phyloP scores from a whole-genome alignment of 192 early-diverging fungal genomes.

The Lobosporangium transversale region DNA sequence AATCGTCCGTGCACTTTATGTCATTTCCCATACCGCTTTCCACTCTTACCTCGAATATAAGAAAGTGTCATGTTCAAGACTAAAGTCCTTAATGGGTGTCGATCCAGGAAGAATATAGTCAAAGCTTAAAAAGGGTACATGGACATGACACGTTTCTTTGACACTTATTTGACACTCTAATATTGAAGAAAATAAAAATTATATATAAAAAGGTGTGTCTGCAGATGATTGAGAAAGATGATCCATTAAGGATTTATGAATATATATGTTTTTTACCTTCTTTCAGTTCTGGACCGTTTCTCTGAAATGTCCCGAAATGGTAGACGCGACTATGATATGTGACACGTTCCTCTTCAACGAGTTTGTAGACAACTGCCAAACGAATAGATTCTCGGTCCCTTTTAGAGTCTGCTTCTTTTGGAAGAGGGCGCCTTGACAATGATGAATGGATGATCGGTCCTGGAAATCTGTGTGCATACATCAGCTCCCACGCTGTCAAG shows the following conservation, averaged over 20 bases:
- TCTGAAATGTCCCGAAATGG: slow-evolving; percentile 29
- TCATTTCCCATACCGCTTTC: neutral
- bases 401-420: neutral
- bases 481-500: slow-evolving; percentile 31
- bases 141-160: slow-evolving; percentile 29
- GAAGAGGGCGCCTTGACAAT: slow-evolving; percentile 20
- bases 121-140: slow-evolving; percentile 31
- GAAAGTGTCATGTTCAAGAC: slow-evolving; percentile 36
- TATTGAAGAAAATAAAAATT: too few relatives aligned
- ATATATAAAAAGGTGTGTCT: too few relatives aligned
- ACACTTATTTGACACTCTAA: slow-evolving; percentile 14
- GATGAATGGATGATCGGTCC: slow-evolving; percentile 40
- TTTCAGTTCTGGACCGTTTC: slow-evolving; percentile 7
- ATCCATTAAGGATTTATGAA: too few relatives aligned
- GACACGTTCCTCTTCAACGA: slow-evolving; percentile 31
- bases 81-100: slow-evolving; percentile 45
- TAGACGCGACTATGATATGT: slow-evolving; percentile 35
- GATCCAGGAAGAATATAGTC: slow-evolving; percentile 46
- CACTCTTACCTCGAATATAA: slow-evolving; percentile 33
- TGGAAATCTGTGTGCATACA: slow-evolving; percentile 41
- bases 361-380: slow-evolving; percentile 34
- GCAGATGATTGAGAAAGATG: too few relatives aligned
- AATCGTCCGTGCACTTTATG: neutral
- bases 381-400: slow-evolving; percentile 7
- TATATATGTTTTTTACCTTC: too few relatives aligned